Conservation (phyloP, 2,329 filamentous ascomycete genomes). For the Talaromyces islandicus region DNA sequence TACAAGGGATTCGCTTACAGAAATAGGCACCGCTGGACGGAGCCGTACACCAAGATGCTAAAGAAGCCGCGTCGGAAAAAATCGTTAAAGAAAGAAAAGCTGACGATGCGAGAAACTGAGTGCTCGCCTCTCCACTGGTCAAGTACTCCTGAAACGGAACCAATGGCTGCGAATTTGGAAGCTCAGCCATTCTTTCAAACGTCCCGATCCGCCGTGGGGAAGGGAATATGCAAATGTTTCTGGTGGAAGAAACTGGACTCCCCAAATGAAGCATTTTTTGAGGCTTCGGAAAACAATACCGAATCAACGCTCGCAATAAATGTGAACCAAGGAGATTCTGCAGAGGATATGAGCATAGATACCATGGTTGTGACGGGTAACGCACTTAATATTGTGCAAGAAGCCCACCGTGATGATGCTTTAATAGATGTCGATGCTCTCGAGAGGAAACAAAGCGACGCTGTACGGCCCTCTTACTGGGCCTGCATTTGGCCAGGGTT, state of each 20-base stretch:
- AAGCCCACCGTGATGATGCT: background rate
- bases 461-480: background rate
- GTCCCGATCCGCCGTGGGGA: no score
- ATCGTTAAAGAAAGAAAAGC: background rate
- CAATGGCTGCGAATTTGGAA: background rate
- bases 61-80: background rate
- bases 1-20: background rate
- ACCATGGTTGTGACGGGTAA: background rate
- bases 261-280: background rate
- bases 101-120: background rate
- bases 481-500: background rate
- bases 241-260: background rate
- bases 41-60: background rate
- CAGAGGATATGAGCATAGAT: background rate
- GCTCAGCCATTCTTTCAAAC: background rate
- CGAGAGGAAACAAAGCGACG: background rate
- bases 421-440: background rate
- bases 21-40: background rate
- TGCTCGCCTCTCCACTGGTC: background rate
- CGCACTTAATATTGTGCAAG: background rate
- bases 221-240: background rate
- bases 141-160: background rate
- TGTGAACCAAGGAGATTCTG: no score
- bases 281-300: background rate
- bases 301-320: background rate